Evolutionary conservation across 345 rosid genomes (phyloP).

Genomic region (Aurinia saxatilis): DNA sequence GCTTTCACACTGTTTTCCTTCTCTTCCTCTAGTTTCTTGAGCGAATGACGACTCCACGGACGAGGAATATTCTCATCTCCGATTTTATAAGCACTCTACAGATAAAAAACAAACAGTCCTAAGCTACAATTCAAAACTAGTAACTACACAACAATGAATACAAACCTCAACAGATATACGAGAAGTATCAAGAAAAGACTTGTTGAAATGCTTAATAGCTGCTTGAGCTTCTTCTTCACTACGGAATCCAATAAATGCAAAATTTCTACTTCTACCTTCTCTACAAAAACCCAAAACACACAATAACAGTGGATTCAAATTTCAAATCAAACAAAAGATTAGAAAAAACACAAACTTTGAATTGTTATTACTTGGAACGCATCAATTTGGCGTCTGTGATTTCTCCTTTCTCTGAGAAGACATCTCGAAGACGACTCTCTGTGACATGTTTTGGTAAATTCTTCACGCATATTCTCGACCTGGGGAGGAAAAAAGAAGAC

Average conservation of each 20-base stretch:
- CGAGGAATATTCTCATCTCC: conserved; percentile 66
- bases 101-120: background rate
- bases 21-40: conserved; percentile 36
- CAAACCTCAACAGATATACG: conserved; percentile 76
- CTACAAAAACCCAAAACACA: too few relatives aligned
- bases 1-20: conserved; percentile 15
- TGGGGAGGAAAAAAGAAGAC: background rate
- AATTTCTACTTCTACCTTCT: conserved; percentile 80
- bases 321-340: background rate
- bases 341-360: background rate
- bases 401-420: conserved; percentile 78
- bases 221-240: conserved; percentile 65
- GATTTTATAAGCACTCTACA: conserved; percentile 63
- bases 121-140: background rate
- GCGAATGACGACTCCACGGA: conserved; percentile 82
- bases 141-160: background rate
- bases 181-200: conserved; percentile 53
- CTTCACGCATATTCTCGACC: conserved; percentile 90
- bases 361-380: conserved; percentile 50
- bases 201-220: conserved; percentile 73
- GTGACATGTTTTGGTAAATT: conserved; percentile 58
- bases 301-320: too few relatives aligned
- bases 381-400: conserved; percentile 69
- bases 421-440: conserved; percentile 60
- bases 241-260: conserved; percentile 83